A percentile compares a stretch with the other conserved stretches of the same genome.
Evolutionary conservation across 2,329 filamentous ascomycete species (phyloP).

Genomic region (Xylariaceae sp.): DNA sequence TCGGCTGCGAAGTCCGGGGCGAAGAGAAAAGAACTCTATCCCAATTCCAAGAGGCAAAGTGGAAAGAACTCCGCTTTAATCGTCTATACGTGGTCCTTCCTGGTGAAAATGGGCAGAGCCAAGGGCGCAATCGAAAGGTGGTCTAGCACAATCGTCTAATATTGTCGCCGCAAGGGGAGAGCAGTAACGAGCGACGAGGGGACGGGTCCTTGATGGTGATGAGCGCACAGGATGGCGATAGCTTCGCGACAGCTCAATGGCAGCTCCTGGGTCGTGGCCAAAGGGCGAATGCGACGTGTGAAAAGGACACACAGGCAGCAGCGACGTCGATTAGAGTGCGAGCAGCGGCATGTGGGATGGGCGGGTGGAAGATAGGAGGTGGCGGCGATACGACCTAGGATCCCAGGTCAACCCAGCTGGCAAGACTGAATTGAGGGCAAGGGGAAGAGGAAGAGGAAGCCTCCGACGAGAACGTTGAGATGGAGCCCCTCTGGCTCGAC

Average conservation of each 20-base stretch:
- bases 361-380: no score
- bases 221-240: conserved; percentile 1
- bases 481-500: conserved; percentile 7
- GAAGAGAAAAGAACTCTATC: conserved; percentile 12
- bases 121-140: not conserved
- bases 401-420: no score
- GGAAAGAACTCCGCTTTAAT: conserved; percentile 9
- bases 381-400: no score
- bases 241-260: not conserved
- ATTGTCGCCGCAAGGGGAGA: conserved; percentile 10
- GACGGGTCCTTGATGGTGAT: conserved; percentile 7
- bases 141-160: conserved; percentile 5
- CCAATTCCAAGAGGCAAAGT: conserved; percentile 16
- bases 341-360: no score
- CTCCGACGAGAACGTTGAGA: not conserved
- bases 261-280: not conserved
- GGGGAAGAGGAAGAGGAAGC: not conserved
- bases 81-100: conserved; percentile 17
- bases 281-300: conserved; percentile 1
- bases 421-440: not conserved
- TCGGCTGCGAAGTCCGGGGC: conserved; percentile 7
- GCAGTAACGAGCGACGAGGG: conserved; percentile 32
- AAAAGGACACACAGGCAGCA: not conserved
- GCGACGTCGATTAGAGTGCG: not conserved
- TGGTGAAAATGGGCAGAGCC: not conserved